Evolutionary conservation across 2,329 filamentous ascomycete genomes (phyloP), one percentile per base, ranked within the genome.

Genomic region (Didymella keratinophila): DNA sequence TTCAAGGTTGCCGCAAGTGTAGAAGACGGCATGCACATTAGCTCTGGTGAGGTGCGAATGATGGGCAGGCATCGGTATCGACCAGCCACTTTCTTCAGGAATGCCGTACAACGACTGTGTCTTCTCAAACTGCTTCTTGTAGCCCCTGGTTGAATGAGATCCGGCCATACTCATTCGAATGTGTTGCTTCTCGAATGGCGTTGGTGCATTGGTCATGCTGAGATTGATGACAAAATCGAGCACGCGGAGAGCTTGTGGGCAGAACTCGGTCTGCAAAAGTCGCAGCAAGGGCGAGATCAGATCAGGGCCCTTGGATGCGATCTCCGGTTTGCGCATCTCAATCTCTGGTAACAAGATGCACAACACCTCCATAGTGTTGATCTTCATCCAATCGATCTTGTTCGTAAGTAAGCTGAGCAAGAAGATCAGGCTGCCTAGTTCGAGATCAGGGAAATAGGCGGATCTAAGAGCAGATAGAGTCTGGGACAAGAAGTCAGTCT

Each of bases 161-260:
- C 91, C 89, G 5, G 93, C 93, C 92, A 99, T 97, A 77, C 94
- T 98, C 96, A 99, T 99, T 37, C 95, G 88, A 58, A 99, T 81
- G 72, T 98, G 93, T 68, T 97, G 92, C 68, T 91, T 92, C 76
- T 98, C 95, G 84, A 97, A 92, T 1, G 94, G 90, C 30, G 79
- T 82, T 5, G 75, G 65, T 3, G 91, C 93, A 4, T 92, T 91
- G 0, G 93, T 93, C 82, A 98, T 94, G 23, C 91, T 92, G 85
- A 97, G 96, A 27, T 91, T 92, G 86, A 97, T 96, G 68, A 98
- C 95, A 64, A 94, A 91, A 76, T 99, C 95, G 58, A 99, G 82
- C 1, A 99, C 94, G 64, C 92, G 88, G 10, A 99, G 81, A 11
- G 95, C 95, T 71, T 97, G 90, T 76, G 95, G 92, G 75, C 93